These are phyloP conservation scores for Climacium dendroides DNA, from an alignment of 225 moss, liverwort and hornwort species.

Conservation along the genomic window DNA sequence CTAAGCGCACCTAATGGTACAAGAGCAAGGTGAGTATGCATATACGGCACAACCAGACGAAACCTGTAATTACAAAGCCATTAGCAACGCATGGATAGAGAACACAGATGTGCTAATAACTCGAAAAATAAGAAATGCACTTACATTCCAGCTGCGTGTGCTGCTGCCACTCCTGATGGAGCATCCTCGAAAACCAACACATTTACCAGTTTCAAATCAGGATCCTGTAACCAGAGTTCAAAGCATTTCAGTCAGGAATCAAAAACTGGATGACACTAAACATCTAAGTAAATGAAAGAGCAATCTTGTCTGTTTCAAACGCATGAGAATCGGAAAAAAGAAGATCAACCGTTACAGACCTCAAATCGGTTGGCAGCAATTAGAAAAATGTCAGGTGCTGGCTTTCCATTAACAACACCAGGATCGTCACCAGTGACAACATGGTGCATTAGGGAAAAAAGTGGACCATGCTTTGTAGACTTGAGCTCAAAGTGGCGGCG, in stretches of 20 bases:
- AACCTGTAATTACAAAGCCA: background rate
- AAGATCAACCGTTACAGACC: constrained; percentile 5
- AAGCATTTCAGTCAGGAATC: background rate
- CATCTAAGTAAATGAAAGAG: background rate
- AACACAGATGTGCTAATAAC: background rate
- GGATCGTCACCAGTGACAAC: constrained; percentile 92
- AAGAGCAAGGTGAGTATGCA: background rate
- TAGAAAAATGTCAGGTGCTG: constrained; percentile 81
- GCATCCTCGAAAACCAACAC: constrained; percentile 92
- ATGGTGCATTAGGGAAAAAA: constrained; percentile 83
- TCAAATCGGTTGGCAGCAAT: constrained; percentile 60
- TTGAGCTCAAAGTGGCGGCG: constrained; percentile 87
- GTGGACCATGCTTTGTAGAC: constrained; percentile 66
- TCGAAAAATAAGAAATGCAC: background rate
- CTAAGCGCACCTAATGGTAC: background rate
- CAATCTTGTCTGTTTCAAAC: background rate
- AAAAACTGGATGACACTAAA: background rate
- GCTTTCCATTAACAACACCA: constrained; percentile 64
- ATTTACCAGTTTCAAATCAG: constrained; percentile 34
- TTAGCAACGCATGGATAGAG: background rate
- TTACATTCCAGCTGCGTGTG: constrained; percentile 83
- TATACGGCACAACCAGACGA: background rate
- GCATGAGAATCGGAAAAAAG: background rate
- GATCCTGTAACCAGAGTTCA: constrained; percentile 37
- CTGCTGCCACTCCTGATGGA: constrained; percentile 82